phyloP scores from a whole-genome alignment of 495 filamentous ascomycete genomes.

The Penicillium angulare region DNA sequence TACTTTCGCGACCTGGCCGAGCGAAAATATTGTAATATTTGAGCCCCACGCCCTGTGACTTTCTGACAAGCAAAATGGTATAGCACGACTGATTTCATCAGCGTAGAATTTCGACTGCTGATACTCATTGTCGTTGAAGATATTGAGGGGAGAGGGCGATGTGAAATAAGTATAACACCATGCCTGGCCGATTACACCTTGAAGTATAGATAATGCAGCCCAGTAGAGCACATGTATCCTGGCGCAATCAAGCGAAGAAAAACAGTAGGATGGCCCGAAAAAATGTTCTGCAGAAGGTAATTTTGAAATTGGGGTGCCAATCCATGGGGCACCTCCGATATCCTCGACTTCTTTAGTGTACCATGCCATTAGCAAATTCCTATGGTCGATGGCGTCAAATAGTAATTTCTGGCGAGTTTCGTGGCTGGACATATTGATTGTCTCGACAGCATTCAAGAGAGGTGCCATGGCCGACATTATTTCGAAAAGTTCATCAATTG shows the following conservation, averaged over 20 bases:
- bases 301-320: not conserved
- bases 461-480: slow-evolving; percentile 3
- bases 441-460: not conserved
- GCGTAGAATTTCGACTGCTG: slow-evolving; percentile 6
- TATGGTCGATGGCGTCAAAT: slow-evolving; percentile 2
- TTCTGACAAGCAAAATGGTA: slow-evolving; percentile 7
- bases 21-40: slow-evolving; percentile 3
- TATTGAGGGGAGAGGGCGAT: not conserved
- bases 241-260: slow-evolving; percentile 8
- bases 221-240: slow-evolving; percentile 5
- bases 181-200: slow-evolving; percentile 4
- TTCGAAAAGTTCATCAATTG: not conserved
- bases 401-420: not conserved
- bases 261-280: slow-evolving; percentile 5
- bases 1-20: slow-evolving; percentile 7
- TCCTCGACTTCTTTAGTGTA: not conserved
- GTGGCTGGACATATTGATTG: not conserved
- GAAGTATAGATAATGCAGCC: slow-evolving; percentile 8
- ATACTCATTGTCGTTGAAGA: slow-evolving; percentile 1
- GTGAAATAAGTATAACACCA: not conserved
- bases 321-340: not conserved
- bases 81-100: slow-evolving; percentile 8
- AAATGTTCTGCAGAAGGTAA: not conserved
- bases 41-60: slow-evolving; percentile 1
- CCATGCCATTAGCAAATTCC: slow-evolving; percentile 4